These are phyloP conservation scores for Tricholoma furcatifolium DNA, from an alignment of 768 basidiomycete species.

Conservation along the genomic window DNA sequence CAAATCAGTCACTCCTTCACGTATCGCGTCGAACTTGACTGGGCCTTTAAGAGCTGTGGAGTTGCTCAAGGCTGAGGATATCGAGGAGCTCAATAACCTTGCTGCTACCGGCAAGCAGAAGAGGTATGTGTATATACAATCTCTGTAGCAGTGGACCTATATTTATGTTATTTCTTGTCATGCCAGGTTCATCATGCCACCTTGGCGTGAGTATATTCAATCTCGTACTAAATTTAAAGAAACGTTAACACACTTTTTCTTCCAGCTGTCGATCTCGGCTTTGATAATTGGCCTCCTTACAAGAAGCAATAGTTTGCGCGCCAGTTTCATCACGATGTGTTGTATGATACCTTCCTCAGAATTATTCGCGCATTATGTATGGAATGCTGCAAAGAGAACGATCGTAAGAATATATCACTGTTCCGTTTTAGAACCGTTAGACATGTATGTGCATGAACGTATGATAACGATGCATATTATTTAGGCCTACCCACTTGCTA, in stretches of 20 bases:
- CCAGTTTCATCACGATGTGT: too few species aligned
- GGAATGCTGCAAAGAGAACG: too few species aligned
- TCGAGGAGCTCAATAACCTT: conserved; percentile 55
- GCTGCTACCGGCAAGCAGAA: conserved; percentile 65
- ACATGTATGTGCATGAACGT: too few species aligned
- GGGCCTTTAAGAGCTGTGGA: conserved; percentile 47
- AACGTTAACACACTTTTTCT: conserved; percentile 2
- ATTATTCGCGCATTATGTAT: too few species aligned
- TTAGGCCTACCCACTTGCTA: too few species aligned
- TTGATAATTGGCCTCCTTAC: conserved; percentile 58
- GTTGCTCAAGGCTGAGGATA: conserved; percentile 49
- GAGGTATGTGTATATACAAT: conserved; percentile 33
- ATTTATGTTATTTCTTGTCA: not conserved
- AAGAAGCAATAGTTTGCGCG: conserved; percentile 14
- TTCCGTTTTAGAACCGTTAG: too few species aligned
- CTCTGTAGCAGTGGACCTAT: not conserved
- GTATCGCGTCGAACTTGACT: conserved; percentile 60
- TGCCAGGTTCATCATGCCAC: conserved; percentile 58
- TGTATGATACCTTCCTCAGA: too few species aligned
- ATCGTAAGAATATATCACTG: too few species aligned
- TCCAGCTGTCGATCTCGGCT: conserved; percentile 64
- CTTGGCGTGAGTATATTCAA: conserved; percentile 56
- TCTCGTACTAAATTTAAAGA: not conserved
- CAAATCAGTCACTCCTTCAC: conserved; percentile 72
- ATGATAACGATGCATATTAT: too few species aligned